Percentiles rank a stretch among this genome's conserved stretches.
phyloP scores from a whole-genome alignment of 2,329 filamentous ascomycete genomes.

The Rhynchosporium agropyri region DNA sequence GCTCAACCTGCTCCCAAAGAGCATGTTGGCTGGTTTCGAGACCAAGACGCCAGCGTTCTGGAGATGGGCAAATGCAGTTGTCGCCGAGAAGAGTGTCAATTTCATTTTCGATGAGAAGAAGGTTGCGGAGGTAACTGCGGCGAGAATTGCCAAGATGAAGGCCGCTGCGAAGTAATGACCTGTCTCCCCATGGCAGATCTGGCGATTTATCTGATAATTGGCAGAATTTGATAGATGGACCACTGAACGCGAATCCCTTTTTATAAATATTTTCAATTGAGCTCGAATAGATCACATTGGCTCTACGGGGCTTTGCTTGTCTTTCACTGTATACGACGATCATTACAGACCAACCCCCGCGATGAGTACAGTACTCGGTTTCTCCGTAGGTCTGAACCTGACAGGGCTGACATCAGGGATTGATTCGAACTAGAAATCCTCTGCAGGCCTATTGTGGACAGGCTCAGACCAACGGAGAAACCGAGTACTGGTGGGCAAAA shows the following conservation, averaged over 20 bases:
- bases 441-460: no score
- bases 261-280: not conserved
- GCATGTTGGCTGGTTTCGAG: constrained; percentile 50
- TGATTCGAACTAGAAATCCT: no score
- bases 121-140: constrained; percentile 48
- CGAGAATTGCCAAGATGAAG: constrained; percentile 43
- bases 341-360: no score
- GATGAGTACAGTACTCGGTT: no score
- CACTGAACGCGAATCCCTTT: no score
- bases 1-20: constrained; percentile 57
- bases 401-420: no score
- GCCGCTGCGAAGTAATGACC: constrained; percentile 22
- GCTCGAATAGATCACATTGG: not conserved
- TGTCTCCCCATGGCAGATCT: not conserved
- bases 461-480: no score
- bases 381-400: no score
- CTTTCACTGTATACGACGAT: no score
- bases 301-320: not conserved
- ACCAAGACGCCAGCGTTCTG: constrained; percentile 65
- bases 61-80: constrained; percentile 65
- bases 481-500: no score
- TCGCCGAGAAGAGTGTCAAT: constrained; percentile 66
- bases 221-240: constrained; percentile 20
- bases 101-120: constrained; percentile 60
- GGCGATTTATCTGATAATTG: constrained; percentile 14